These are phyloP conservation scores for Melastoma malabathricum DNA, from an alignment of 345 rosid genomes.

Conservation along the genomic window DNA sequence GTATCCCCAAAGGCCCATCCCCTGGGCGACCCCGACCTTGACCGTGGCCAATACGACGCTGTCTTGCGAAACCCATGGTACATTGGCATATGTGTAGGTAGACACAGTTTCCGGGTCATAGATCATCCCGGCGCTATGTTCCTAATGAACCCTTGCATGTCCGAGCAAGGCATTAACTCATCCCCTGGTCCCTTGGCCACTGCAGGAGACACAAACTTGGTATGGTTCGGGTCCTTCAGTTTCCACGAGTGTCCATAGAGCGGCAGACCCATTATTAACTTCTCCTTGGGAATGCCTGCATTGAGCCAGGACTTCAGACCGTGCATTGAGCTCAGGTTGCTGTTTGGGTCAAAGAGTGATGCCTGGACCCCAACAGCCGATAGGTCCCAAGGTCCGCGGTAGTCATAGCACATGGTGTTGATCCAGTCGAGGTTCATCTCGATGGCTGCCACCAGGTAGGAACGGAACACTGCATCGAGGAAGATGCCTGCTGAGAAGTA, in stretches of 20 bases:
- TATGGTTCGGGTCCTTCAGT: conserved; percentile 30
- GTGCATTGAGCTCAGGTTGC: conserved; percentile 36
- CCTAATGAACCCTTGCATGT: conserved; percentile 23
- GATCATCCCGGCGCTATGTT: conserved; percentile 17
- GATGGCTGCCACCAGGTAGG: conserved; percentile 21
- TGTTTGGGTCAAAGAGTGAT: conserved; percentile 24
- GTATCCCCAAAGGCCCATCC: conserved; percentile 44
- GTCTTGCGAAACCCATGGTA: conserved; percentile 36
- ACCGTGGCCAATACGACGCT: conserved; percentile 13
- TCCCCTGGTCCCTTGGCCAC: conserved; percentile 21
- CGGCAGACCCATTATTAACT: conserved; percentile 42
- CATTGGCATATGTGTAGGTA: conserved; percentile 23
- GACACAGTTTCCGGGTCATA: conserved; percentile 31
- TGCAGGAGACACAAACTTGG: conserved; percentile 29
- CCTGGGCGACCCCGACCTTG: conserved; percentile 32
- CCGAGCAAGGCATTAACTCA: conserved; percentile 9
- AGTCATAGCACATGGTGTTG: conserved; percentile 42
- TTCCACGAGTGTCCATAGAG: conserved; percentile 40
- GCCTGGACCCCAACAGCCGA: conserved; percentile 36
- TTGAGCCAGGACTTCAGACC: conserved; percentile 39
- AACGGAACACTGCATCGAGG: conserved; percentile 4
- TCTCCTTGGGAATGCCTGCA: conserved; percentile 17
- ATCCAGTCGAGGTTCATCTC: conserved; percentile 30
- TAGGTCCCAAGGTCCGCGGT: conserved; percentile 33
- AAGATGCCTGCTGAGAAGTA: conserved; percentile 33